These are phyloP conservation scores for Cutaneotrichosporon arboriforme DNA, from an alignment of 1,284 basidiomycete genomes.

Conservation along the genomic window DNA sequence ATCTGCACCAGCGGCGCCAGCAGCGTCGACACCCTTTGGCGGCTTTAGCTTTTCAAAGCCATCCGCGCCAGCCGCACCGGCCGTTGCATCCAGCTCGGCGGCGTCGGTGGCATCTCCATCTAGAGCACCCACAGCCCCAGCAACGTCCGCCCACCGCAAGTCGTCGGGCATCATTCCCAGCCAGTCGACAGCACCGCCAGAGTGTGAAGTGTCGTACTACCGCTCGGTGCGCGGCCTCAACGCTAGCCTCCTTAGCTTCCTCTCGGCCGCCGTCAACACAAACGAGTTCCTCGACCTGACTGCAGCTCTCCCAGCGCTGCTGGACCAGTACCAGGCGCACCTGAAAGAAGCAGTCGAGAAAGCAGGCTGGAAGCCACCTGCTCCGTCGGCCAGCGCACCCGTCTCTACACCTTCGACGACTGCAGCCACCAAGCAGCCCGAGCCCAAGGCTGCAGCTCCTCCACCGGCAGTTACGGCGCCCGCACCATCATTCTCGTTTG, in stretches of 20 bases:
- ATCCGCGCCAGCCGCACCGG: neutral
- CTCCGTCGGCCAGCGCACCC: neutral
- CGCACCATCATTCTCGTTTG: conserved; percentile 36
- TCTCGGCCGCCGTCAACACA: conserved; percentile 60
- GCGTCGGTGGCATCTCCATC: neutral
- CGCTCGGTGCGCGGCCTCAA: conserved; percentile 74
- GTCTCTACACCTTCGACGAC: neutral
- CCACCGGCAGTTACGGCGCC: conserved; percentile 51
- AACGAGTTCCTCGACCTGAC: conserved; percentile 73
- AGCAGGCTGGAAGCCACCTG: conserved; percentile 35
- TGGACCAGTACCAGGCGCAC: conserved; percentile 62
- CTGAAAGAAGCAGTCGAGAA: conserved; percentile 56
- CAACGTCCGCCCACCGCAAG: neutral
- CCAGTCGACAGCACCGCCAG: conserved; percentile 27
- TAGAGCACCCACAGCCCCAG: neutral
- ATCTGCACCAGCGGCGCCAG: neutral
- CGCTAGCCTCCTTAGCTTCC: conserved; percentile 60
- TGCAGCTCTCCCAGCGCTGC: conserved; percentile 43
- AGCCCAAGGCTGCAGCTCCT: conserved; percentile 21
- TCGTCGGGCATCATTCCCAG: conserved; percentile 10
- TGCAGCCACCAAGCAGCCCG: neutral
- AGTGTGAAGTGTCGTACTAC: conserved; percentile 57
- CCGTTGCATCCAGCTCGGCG: conserved; percentile 2
- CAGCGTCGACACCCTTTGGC: neutral
- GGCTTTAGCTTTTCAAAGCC: no score